phyloP scores from a whole-genome alignment of 75 land plant genomes.

The Azolla pinnata region DNA sequence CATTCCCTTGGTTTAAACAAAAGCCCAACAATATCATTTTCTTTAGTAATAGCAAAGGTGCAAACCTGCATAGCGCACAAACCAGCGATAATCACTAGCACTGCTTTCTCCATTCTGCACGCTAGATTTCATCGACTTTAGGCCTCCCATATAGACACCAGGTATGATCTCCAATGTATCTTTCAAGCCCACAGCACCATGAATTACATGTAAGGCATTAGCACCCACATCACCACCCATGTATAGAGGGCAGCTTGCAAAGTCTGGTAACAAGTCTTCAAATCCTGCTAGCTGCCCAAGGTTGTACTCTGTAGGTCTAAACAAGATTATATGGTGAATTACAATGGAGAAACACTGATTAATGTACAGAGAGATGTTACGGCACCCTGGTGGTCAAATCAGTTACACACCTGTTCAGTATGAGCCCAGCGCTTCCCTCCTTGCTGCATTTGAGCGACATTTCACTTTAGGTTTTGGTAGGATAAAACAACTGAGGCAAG shows the following conservation, averaged over 20 bases:
- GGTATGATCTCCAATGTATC: constrained; percentile 16
- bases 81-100: constrained; percentile 20
- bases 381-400: not conserved
- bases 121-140: constrained; percentile 11
- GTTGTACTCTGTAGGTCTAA: constrained; percentile 18
- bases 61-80: constrained; percentile 22
- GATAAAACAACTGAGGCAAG: no score
- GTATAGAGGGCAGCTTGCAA: constrained; percentile 16
- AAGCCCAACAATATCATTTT: no score
- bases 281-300: constrained; percentile 23
- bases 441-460: no score
- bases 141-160: constrained; percentile 23
- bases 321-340: no score
- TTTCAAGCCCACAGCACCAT: constrained; percentile 17
- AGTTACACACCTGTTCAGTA: constrained; percentile 19
- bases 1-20: not conserved
- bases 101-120: constrained; percentile 17
- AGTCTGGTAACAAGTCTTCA: constrained; percentile 20
- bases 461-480: no score
- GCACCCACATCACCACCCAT: constrained; percentile 24
- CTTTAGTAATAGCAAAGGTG: no score
- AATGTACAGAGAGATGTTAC: no score
- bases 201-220: constrained; percentile 15
- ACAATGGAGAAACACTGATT: no score
- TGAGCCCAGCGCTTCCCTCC: constrained; percentile 24